Evolutionary conservation across 2,329 filamentous ascomycete genomes (phyloP), one percentile per base, ranked within the genome.

Genomic region (Aspergillus bombycis): DNA sequence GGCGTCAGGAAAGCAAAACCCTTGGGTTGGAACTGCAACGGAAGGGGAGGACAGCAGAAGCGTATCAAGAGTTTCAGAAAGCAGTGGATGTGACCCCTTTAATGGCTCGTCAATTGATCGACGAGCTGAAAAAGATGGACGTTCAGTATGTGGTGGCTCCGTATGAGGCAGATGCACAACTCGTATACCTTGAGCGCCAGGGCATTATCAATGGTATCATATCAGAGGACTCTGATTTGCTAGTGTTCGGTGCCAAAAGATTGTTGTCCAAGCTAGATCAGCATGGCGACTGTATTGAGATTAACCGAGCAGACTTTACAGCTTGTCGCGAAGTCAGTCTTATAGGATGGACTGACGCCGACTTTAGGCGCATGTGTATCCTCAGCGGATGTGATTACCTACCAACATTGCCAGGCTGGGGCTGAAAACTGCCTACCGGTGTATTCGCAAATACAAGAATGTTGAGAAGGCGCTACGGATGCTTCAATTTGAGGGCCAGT

Each of bases 301-400:
- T 99, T 75, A 93, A 93, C 71, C 90, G 95, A 38, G 87, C 88
- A 16, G 92, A 97, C 74, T 98, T 99, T 74, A 91, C 92, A 58
- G 89, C 92, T 34, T 96, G 93, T 68, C 89, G 91, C 57, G 95
- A 97, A 68, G 86, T 98, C 56, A 96, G 91, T 60, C 81, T 99
- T 46, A 90, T 93, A 4, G 94, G 94, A 9, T 99, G 94, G 94
- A 91, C 92, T 2, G 94, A 98, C 76, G 84, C 85, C 11, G 92
- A 97, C 69, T 99, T 99, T 72, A 88, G 95, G 63, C 89, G 89
- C 59, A 99, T 99, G 95, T 93, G 94, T 46, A 99, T 99, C 69
- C 81, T 99, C 64, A 97, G 93, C 74, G 95, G 95, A 9, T 99
- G 95, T 75, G 95, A 99, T 75, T 99, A 99, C 76, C 85, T 98